Base-by-base conservation (phyloP, 1,284 basidiomycete species). In the Serendipita sp. region DNA sequence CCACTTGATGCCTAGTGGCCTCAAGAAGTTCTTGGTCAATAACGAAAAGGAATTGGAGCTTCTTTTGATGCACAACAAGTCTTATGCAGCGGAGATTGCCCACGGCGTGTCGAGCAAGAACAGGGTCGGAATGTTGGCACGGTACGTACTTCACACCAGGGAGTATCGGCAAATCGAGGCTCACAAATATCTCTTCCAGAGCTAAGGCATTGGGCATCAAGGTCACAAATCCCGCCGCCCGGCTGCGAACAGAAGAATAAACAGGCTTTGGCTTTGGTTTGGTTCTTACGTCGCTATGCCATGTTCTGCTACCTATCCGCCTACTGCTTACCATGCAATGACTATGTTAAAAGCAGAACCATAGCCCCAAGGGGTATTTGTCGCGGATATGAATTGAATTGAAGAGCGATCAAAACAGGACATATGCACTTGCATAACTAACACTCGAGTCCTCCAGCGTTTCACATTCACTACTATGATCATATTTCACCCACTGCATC, bases 31-130 rank as follows among this genome's bases (percentile, higher is more conserved):
- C 78, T 77, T 95, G 67, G 90, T 97, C 71, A 87, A 83, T 82
- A 97, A 96, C 77, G 81, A 88, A 64, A 82, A 85, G 73, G 93
- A 97, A 75, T 77, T 97, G 68, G 92, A 97, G 71, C 82, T 97
- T 69, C 85, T 97, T 66, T 79, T 97, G 64, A 94, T 97, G 93
- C 94, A 99, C 85, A 96, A 94, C 85, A 91, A 91, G 81, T 88
- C 81, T 72, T 99, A 90, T 75, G 88, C 94, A 65, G 96, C 94
- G 66, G 91, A 94, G 77, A 92, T 99, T 71, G 96, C 96, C 64
- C 94, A 98, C 83, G 91, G 87, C 73, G 94, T 99, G 70, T 91
- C 88, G 78, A 91, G 89, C 80, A 89, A 93, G 76, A 98, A 99
- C 84, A 91, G 96, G 72, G 87, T 88, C 67, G 79, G 83, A 69